These are phyloP conservation scores for Entrophospora sp. DNA, from an alignment of 192 early-diverging fungal genomes.

Conservation along the genomic window DNA sequence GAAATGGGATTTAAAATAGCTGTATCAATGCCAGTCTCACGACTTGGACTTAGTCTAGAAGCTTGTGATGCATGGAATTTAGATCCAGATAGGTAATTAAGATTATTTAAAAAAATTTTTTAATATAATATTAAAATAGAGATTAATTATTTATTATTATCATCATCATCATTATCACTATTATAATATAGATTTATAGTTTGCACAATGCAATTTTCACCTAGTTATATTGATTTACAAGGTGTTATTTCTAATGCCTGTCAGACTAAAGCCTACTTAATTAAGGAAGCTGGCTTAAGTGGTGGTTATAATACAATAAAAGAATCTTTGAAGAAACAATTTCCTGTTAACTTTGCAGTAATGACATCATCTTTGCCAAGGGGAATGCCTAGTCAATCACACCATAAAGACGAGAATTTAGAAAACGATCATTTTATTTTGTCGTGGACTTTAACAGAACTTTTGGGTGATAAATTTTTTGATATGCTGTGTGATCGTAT, in stretches of 20 bases:
- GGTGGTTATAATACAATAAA: slow-evolving; percentile 3
- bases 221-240: slow-evolving; percentile 20
- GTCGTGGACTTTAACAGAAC: slow-evolving; percentile 33
- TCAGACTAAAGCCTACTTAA: background rate
- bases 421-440: slow-evolving; percentile 29
- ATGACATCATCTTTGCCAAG: slow-evolving; percentile 14
- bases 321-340: slow-evolving; percentile 15
- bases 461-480: slow-evolving; percentile 26
- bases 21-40: slow-evolving; percentile 16
- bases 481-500: slow-evolving; percentile 27
- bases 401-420: slow-evolving; percentile 18
- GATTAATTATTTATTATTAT: background rate
- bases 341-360: slow-evolving; percentile 10
- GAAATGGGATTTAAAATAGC: slow-evolving; percentile 20
- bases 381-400: slow-evolving; percentile 6
- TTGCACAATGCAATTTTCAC: slow-evolving; percentile 25
- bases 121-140: background rate
- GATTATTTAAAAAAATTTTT: too few relatives aligned
- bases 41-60: slow-evolving; percentile 21
- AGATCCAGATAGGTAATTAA: slow-evolving; percentile 13
- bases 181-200: slow-evolving; percentile 20
- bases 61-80: slow-evolving; percentile 24
- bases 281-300: slow-evolving; percentile 10
- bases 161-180: background rate
- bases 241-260: background rate